phyloP scores from a whole-genome alignment of 2,329 filamentous ascomycete genomes.

The Aotearoamyces nothofagi region DNA sequence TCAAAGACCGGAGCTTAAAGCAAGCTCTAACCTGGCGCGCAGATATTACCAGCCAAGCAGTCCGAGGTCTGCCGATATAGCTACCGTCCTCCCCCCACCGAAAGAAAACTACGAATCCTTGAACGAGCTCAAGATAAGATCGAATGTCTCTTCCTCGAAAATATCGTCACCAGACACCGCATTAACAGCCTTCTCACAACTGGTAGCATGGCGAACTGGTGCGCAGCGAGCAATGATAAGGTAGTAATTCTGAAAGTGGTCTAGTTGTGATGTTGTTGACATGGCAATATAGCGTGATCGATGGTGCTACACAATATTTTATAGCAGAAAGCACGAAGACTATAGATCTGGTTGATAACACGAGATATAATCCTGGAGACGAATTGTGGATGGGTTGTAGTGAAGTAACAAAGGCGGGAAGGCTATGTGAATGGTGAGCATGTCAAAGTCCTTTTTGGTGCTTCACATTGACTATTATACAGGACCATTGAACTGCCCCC shows the following conservation, averaged over 20 bases:
- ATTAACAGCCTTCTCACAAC: slow-evolving; percentile 30
- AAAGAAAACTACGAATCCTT: slow-evolving; percentile 3
- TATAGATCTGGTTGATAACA: slow-evolving; percentile 19
- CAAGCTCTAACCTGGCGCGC: not conserved
- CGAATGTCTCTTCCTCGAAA: slow-evolving; percentile 15
- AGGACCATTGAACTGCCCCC: slow-evolving; percentile 16
- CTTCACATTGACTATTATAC: too few relatives aligned
- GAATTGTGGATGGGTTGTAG: slow-evolving; percentile 19
- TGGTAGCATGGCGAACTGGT: slow-evolving; percentile 30
- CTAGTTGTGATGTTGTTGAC: slow-evolving; percentile 5
- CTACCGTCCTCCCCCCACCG: not conserved
- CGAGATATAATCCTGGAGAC: slow-evolving; percentile 15
- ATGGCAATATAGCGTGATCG: slow-evolving; percentile 25
- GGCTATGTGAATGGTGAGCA: slow-evolving; percentile 19
- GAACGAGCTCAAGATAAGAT: slow-evolving; percentile 9
- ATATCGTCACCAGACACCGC: slow-evolving; percentile 26
- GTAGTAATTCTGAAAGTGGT: slow-evolving; percentile 13
- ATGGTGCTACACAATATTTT: slow-evolving; percentile 29
- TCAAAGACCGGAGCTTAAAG: not conserved
- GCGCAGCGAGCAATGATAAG: slow-evolving; percentile 32
- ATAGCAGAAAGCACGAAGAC: slow-evolving; percentile 34
- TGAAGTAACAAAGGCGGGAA: slow-evolving; percentile 15
- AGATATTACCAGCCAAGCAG: slow-evolving; percentile 18
- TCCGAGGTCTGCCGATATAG: slow-evolving; percentile 1
- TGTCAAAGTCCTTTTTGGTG: too few relatives aligned